phyloP scores from a whole-genome alignment of 2,329 filamentous ascomycete genomes.

The Penicillium olsonii region DNA sequence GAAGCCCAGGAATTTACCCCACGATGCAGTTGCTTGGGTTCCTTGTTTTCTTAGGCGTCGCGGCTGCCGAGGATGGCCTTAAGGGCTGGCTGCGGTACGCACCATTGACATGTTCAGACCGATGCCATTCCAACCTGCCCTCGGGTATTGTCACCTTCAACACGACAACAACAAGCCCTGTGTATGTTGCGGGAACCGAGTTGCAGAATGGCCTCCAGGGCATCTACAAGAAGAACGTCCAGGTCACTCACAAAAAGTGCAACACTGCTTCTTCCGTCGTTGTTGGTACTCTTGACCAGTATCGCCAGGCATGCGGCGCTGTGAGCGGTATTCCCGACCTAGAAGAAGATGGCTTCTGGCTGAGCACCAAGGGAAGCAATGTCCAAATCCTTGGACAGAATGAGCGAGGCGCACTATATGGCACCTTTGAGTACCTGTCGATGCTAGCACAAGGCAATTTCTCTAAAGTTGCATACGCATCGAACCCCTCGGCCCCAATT shows the following conservation, averaged over 20 bases:
- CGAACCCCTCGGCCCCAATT: constrained; percentile 62
- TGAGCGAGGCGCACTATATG: constrained; percentile 69
- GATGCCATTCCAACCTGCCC: constrained; percentile 47
- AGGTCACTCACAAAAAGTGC: constrained; percentile 30
- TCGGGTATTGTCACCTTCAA: constrained; percentile 57
- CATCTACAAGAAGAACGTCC: constrained; percentile 56
- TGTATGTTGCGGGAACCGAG: constrained; percentile 62
- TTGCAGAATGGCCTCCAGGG: constrained; percentile 58
- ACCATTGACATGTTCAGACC: constrained; percentile 45
- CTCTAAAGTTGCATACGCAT: constrained; percentile 49
- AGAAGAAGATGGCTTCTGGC: constrained; percentile 57
- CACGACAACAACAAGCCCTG: constrained; percentile 54
- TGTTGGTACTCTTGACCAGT: constrained; percentile 36
- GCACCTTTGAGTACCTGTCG: constrained; percentile 68
- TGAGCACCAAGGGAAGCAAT: constrained; percentile 49
- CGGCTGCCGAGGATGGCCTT: constrained; percentile 60
- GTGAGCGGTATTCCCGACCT: constrained; percentile 26
- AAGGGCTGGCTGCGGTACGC: constrained; percentile 68
- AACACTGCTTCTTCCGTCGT: constrained; percentile 24
- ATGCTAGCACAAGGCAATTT: constrained; percentile 63
- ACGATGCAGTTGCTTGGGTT: constrained; percentile 14
- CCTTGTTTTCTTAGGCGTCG: constrained; percentile 9
- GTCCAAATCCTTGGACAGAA: constrained; percentile 47
- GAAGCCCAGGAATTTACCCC: not conserved
- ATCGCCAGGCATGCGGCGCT: constrained; percentile 25